Percentiles rank a stretch among this genome's conserved stretches.
phyloP scores from a whole-genome alignment of 1,284 basidiomycete genomes.

The Anthracocystis panici-leucophaei region DNA sequence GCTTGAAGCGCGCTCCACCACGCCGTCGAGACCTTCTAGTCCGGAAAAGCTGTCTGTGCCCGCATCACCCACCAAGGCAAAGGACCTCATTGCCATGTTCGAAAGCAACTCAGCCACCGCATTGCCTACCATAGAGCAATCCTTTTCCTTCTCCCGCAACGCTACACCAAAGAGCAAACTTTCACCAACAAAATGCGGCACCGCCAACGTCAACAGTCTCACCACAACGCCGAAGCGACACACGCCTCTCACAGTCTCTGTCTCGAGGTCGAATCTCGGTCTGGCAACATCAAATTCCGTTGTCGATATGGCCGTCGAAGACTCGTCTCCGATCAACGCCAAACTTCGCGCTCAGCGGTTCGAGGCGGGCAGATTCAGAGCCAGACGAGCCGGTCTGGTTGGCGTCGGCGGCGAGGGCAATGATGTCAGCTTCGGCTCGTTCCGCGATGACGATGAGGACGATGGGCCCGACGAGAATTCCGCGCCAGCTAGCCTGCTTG shows the following conservation, averaged over 20 bases:
- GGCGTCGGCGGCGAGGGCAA: slow-evolving; percentile 24
- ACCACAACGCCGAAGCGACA: slow-evolving; percentile 27
- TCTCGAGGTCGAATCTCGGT: slow-evolving; percentile 38
- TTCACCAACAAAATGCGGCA: slow-evolving; percentile 27
- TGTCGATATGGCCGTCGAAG: slow-evolving; percentile 7
- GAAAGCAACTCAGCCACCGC: slow-evolving; percentile 44
- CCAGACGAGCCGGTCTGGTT: slow-evolving; percentile 30
- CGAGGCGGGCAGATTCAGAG: slow-evolving; percentile 28
- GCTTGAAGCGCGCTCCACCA: slow-evolving; percentile 21
- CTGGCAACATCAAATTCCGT: slow-evolving; percentile 11
- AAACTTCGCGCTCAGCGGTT: slow-evolving; percentile 38
- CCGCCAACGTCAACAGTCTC: slow-evolving; percentile 15
- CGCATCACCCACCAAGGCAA: slow-evolving; percentile 55
- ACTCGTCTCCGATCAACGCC: slow-evolving; percentile 22
- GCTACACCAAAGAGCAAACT: slow-evolving; percentile 25
- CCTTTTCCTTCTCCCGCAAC: slow-evolving; percentile 18
- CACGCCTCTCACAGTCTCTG: slow-evolving; percentile 29
- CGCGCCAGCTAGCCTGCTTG: slow-evolving; percentile 16
- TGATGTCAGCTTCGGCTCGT: slow-evolving; percentile 20
- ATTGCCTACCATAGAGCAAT: slow-evolving; percentile 32
- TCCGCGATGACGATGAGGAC: slow-evolving; percentile 14
- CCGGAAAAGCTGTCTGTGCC: slow-evolving; percentile 37
- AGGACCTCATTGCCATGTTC: slow-evolving; percentile 59
- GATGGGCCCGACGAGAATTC: slow-evolving; percentile 38
- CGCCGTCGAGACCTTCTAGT: slow-evolving; percentile 27